phyloP scores from a whole-genome alignment of 331 rosid species.

The Arachis monticola region DNA sequence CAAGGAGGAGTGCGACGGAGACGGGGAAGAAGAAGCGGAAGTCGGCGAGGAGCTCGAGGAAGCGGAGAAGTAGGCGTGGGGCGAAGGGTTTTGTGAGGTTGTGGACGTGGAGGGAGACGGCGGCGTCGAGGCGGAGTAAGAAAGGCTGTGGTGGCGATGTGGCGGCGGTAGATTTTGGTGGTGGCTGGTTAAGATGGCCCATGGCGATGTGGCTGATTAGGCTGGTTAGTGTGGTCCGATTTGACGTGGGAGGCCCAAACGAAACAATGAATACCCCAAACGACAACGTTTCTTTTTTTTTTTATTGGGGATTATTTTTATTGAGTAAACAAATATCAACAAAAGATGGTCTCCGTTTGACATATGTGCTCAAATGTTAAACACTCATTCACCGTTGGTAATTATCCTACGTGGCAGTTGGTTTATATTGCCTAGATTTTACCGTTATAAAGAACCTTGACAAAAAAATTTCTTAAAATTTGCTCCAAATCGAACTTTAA shows the following conservation, averaged over 20 bases:
- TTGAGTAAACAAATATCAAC: no score
- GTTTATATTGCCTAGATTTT: no score
- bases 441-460: no score
- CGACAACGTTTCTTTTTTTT: slow-evolving; percentile 13
- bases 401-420: no score
- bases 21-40: slow-evolving; percentile 70
- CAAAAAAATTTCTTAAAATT: no score
- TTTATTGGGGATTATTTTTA: no score
- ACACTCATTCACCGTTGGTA: no score
- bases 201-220: slow-evolving; percentile 27
- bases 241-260: slow-evolving; percentile 12
- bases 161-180: not conserved
- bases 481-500: no score
- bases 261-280: not conserved
- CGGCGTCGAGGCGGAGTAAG: slow-evolving; percentile 45
- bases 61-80: slow-evolving; percentile 50
- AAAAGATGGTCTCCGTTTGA: no score
- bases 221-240: not conserved
- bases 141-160: not conserved
- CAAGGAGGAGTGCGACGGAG: slow-evolving; percentile 57
- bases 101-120: slow-evolving; percentile 55
- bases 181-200: slow-evolving; percentile 28
- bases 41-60: slow-evolving; percentile 64
- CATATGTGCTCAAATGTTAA: no score
- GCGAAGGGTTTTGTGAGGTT: slow-evolving; percentile 43